These are phyloP conservation scores for Globisporangium takayamanum DNA, from an alignment of 352 stramenopile genomes.

Conservation along the genomic window DNA sequence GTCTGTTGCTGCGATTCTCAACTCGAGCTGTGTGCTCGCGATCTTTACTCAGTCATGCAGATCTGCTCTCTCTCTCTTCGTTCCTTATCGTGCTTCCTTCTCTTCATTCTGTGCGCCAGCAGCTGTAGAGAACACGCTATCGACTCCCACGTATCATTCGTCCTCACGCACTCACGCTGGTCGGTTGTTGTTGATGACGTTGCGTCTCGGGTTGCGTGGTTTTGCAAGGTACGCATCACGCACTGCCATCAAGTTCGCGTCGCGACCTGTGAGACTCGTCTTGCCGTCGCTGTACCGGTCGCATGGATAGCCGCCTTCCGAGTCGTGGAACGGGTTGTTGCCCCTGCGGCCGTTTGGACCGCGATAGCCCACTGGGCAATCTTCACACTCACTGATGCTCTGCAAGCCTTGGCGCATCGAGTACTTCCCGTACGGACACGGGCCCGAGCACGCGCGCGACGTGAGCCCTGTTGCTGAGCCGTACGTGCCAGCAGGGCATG, in stretches of 20 bases:
- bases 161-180: neutral
- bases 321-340: constrained; percentile 32
- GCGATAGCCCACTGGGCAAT: constrained; percentile 52
- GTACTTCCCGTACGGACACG: constrained; percentile 67
- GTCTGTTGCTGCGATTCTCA: no score
- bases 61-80: neutral
- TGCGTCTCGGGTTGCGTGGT: constrained; percentile 7
- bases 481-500: constrained; percentile 55
- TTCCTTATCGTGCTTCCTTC: neutral
- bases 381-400: constrained; percentile 47
- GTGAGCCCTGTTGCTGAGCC: constrained; percentile 49
- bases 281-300: constrained; percentile 50
- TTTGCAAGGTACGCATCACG: constrained; percentile 26
- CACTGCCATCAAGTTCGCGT: constrained; percentile 21
- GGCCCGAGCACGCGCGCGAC: constrained; percentile 42
- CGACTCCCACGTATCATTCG: neutral
- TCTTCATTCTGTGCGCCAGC: neutral
- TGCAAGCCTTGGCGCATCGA: constrained; percentile 48
- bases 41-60: no score
- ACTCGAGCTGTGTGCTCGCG: no score
- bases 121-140: neutral
- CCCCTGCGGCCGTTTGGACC: constrained; percentile 49
- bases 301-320: constrained; percentile 52
- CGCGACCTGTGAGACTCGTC: constrained; percentile 31
- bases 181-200: constrained; percentile 14